Conservation (phyloP, 139 green algal genomes). For the Chlamydomonas asymmetrica region DNA sequence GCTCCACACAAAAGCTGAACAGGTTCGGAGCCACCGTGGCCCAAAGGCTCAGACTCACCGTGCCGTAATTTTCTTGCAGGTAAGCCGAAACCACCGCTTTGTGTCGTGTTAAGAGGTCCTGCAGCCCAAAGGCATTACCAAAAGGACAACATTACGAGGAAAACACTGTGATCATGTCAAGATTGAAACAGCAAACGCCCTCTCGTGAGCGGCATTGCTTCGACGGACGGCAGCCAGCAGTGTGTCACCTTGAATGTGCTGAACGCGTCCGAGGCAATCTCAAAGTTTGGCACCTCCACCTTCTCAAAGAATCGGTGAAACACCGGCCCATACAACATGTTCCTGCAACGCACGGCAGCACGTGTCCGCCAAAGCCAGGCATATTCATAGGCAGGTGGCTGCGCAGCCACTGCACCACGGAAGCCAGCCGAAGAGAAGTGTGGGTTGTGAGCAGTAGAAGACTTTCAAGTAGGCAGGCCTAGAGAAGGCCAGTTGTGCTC, state of each 20-base stretch:
- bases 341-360: conserved; percentile 31
- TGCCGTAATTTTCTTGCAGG: conserved; percentile 62
- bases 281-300: conserved; percentile 88
- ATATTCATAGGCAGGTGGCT: neutral
- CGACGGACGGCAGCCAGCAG: too few species aligned
- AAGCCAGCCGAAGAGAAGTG: neutral
- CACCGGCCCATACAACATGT: conserved; percentile 52
- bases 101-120: conserved; percentile 87
- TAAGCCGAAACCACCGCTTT: conserved; percentile 75
- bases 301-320: conserved; percentile 79
- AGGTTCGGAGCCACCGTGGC: too few species aligned
- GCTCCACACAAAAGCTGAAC: conserved; percentile 1
- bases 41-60: too few species aligned
- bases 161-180: too few species aligned
- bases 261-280: conserved; percentile 92
- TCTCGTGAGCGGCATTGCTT: too few species aligned
- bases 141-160: neutral
- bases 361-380: neutral
- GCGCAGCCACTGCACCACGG: neutral
- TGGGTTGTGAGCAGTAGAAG: neutral
- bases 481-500: too few species aligned
- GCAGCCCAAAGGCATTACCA: neutral
- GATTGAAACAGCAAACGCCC: too few species aligned
- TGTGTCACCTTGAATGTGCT: conserved; percentile 80
- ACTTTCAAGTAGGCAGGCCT: too few species aligned